Evolutionary conservation across 2,329 filamentous ascomycete species (phyloP), one percentile per base, ranked within the genome.

Genomic region (Neoascochyta sp.): DNA sequence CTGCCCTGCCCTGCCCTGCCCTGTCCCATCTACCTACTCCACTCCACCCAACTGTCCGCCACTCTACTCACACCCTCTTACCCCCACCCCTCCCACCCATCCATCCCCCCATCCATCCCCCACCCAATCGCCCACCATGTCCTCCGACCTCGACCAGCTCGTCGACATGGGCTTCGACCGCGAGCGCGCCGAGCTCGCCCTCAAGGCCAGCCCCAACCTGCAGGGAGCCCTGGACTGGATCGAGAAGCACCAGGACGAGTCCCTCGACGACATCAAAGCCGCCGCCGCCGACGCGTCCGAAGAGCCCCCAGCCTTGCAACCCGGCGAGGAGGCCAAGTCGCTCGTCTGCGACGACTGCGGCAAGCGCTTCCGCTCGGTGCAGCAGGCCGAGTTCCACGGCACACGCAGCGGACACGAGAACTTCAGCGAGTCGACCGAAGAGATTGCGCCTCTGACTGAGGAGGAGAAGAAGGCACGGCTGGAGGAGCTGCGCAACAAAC

Each of bases 341-440:
- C 78, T 96, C 32, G 75, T 93, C 28, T 98, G 92, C 74, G 92
- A 95, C 45, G 90, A 95, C 34, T 98, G 92, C 58, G 83, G 84
- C 57, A 95, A 95, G 74, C 83, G 80, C 59, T 93, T 98, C 66
- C 76, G 86, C 47, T 86, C 79, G 53, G 78, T 83, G 44, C 80
- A 80, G 15, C 78, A 90, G 46, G 92, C 89, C 7, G 83, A 90
- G 52, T 95, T 87, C 60, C 92, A 98, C 60, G 92, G 88, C 17
- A 79, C 79, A 53, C 95, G 94, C 68, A 90, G 86, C 7, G 84
- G 86, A 27, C 92, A 98, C 63, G 78, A 81, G 25, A 84, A 95
- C 64, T 98, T 98, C 60, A 77, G 84, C 12, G 88, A 98, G 62
- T 95, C 89, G 0, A 90, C 86, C 4, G 90, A 96, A 53, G 88